Base-by-base conservation (phyloP, 73 alveolate species). In the Paramecium pentaurelia region DNA sequence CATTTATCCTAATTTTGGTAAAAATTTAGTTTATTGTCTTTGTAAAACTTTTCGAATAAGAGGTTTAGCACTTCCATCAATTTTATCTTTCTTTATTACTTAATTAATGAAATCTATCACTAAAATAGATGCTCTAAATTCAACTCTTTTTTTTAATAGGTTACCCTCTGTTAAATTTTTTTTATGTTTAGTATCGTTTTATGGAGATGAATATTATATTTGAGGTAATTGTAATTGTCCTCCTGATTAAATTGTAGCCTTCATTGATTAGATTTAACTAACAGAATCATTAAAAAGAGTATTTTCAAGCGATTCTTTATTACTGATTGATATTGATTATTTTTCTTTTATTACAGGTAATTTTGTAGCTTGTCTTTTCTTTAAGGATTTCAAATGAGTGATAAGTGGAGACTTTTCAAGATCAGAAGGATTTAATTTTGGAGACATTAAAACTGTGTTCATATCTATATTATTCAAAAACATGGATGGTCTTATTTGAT, bases 21-120 rank as follows among this genome's bases (percentile, higher is more conserved):
- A 18, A 64, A 64, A 64, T 64, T 64, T 64, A 4, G 84, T 64
- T 64, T 28, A n/a, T 14, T 64, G 84, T 64, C 84, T 64, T 22
- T 64, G 22, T 28, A 28, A 34, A 2, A n/a, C 47, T 12, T 6
- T 64, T 32, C 70, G 36, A 64, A 34, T 37, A 5, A 73, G 87
- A 16, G 87, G 87, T 20, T 73, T 73, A 14, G 34, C 34, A 73
- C 60, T 37, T 30, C 87, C 87, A 73, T 73, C 87, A 34, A 73
- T 73, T 44, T 37, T 40, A 73, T 73, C 87, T 37, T 73, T 73
- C 47, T 3, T 16, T 3, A 36, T 20, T 3, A 40, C 22, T 30
- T 40, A 4, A 38, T 73, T 73, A 16, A 37, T 2, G 16, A 73
- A 73, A 40, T 73, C 87, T 16, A 73, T 40, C 10, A 73, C 87